A percentile compares a stretch with the other conserved stretches of the same genome.
These are phyloP conservation scores for Sesbania bispinosa DNA, from an alignment of 306 rosid genomes.

Conservation along the genomic window DNA sequence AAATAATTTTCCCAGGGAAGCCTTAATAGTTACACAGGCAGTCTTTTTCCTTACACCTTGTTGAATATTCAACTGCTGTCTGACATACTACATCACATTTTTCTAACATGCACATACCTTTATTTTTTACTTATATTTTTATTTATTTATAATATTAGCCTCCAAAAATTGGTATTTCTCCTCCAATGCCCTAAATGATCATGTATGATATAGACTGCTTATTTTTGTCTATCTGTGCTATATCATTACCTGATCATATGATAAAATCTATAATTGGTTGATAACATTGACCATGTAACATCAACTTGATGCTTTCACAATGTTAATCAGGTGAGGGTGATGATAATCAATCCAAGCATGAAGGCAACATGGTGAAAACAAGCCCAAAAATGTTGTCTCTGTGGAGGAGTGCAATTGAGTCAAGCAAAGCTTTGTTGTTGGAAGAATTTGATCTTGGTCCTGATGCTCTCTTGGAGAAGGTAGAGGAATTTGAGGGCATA, in stretches of 20 bases:
- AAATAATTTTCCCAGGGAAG: too few relatives aligned
- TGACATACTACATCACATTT: too few relatives aligned
- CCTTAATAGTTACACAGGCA: too few relatives aligned
- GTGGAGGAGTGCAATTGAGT: conserved; percentile 67
- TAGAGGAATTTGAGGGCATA: conserved; percentile 71
- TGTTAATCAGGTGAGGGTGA: conserved; percentile 44
- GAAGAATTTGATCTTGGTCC: conserved; percentile 65
- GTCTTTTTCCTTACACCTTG: too few relatives aligned
- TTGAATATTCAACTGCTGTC: too few relatives aligned
- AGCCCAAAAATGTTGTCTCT: conserved; percentile 78
- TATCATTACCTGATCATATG: background rate
- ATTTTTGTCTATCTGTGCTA: background rate
- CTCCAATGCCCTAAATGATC: background rate
- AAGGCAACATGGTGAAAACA: conserved; percentile 30
- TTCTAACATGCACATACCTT: too few relatives aligned
- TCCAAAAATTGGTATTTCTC: background rate
- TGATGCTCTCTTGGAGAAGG: conserved; percentile 76
- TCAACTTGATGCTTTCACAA: conserved; percentile 3
- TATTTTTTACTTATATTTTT: background rate
- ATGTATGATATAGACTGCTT: background rate
- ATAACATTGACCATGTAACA: conserved; percentile 4
- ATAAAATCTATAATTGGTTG: background rate
- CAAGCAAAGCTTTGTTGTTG: conserved; percentile 70
- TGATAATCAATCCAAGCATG: conserved; percentile 31
- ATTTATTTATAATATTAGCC: background rate